Base-by-base conservation (phyloP, 768 basidiomycete genomes). In the Leucogyrophana mollusca region DNA sequence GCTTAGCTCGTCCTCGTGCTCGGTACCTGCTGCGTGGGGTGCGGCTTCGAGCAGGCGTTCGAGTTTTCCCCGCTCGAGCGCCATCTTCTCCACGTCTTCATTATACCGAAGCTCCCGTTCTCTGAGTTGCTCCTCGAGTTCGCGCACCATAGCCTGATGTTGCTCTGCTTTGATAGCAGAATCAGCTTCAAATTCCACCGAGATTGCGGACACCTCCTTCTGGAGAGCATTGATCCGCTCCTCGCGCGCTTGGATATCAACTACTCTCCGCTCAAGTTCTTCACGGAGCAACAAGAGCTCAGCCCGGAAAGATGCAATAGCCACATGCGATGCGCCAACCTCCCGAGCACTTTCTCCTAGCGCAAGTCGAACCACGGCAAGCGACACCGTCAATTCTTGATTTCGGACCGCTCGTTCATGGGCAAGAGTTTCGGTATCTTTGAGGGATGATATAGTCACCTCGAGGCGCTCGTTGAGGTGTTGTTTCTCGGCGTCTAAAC, bases 11-110 rank as follows among this genome's bases (percentile, higher is more conserved):
- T 37, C 37, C 7, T 13, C 38, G 34, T 32, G 50, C 36, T 21
- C 32, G 13, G 27, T 30, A 44, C 18, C 7, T 30, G 27, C 7
- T 7, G 27, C 27, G 13, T 30, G 27, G 13, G 58, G 57, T 20
- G 56, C 53, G 17, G 42, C 49, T 34, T 47, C 43, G 27, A 63
- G 42, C 37, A 59, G 45, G 6, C 47, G 46, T 45, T 61, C 62
- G 9, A 54, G 53, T 25, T 67, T 17, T 59, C 52, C 20, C 68
- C 48, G 22, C 61, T 58, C 3, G 45, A 44, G n/a, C 35, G 57
- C 42, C 8, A 74, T 57, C 17, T 66, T 57, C 24, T 57, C 49
- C 33, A 70, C 47, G 13, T 6, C 27, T 13, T 30, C 13, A 13
- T 6, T 30, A 13, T 30, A 13, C 13, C 13, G 27, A 30, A 30